Evolutionary conservation across 208 protist species (phyloP), one percentile per base, ranked within the genome.

Genomic region (Leishmania gerbilli): DNA sequence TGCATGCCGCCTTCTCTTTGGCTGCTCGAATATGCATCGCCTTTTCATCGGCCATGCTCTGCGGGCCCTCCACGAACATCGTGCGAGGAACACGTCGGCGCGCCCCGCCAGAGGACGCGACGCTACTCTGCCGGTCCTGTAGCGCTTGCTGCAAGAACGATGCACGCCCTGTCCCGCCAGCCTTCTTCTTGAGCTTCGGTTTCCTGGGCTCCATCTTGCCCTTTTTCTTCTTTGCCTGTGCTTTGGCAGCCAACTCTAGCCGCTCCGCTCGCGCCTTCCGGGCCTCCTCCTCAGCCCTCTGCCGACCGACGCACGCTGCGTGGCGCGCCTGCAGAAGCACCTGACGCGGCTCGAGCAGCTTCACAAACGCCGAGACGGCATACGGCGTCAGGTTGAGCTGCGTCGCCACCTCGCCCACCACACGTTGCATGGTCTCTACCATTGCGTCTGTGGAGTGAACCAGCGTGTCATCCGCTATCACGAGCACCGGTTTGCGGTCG

Each of bases 241-340:
- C 69, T 79, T 88, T 87, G 49, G 79, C 58, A 19, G 91, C 90
- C 80, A 92, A 91, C 85, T 93, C 93, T 45, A 88, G 42, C 2
- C 93, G 87, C 49, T 95, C 91, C 47, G 87, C 86, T 45, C 93
- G 89, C 58, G 84, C 81, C 68, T 90, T 84, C 53, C 88, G 87
- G 80, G 92, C 86, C 56, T 77, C 80, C 34, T 74, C 75, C 74
- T 95, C 91, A 42, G 88, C 89, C 68, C 84, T 84, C 37, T 76
- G 77, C 40, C 92, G 87, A 7, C 27, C 31, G 3, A 58, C 45
- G 40, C 83, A 51, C n/a, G 81, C 76, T 11, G 85, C 74, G 24
- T 77, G 77, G 34, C 93, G 92, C 19, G 60, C 51, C 47, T 87
- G 79, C 77, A 89, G 78, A 72, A 87, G 68, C 19, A 6, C 15